A percentile compares a stretch with the other conserved stretches of the same genome.
Conservation (phyloP, 345 rosid genomes). For the Iberis pinnata region DNA sequence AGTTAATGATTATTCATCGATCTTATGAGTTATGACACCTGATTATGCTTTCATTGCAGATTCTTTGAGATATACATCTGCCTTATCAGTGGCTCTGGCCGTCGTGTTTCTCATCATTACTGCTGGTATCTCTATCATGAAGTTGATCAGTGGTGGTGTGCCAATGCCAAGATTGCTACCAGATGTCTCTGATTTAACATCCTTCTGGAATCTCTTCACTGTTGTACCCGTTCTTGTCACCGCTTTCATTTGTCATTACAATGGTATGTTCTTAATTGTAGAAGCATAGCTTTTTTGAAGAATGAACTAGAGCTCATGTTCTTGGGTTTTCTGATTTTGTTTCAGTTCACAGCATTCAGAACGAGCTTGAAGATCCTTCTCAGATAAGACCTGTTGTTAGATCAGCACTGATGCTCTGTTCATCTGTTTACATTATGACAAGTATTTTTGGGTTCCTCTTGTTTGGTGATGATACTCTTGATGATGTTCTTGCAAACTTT, state of each 20-base stretch:
- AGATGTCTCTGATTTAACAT: conserved; percentile 53
- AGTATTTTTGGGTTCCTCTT: conserved; percentile 87
- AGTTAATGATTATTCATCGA: too few relatives aligned
- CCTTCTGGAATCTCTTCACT: conserved; percentile 74
- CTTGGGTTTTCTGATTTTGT: not conserved
- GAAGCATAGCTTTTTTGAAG: not conserved
- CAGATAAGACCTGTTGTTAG: conserved; percentile 60
- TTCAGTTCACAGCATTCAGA: conserved; percentile 82
- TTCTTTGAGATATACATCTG: conserved; percentile 81
- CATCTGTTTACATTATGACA: conserved; percentile 68
- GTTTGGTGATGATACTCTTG: conserved; percentile 76
- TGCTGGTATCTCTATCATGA: conserved; percentile 61
- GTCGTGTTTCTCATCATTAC: conserved; percentile 74
- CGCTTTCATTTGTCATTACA: conserved; percentile 80
- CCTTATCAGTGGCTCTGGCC: conserved; percentile 75
- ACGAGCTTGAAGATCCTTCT: conserved; percentile 64
- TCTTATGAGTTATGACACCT: not conserved
- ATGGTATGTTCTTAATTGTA: conserved; percentile 41
- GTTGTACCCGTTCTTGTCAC: conserved; percentile 86
- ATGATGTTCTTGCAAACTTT: conserved; percentile 88
- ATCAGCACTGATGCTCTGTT: conserved; percentile 67
- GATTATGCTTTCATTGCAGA: conserved; percentile 46
- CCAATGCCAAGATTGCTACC: conserved; percentile 82
- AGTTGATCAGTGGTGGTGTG: conserved; percentile 58
- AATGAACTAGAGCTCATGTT: not conserved